A percentile compares a stretch with the other conserved stretches of the same genome.
phyloP scores from a whole-genome alignment of 768 basidiomycete species.

The Podaxis pistillaris region DNA sequence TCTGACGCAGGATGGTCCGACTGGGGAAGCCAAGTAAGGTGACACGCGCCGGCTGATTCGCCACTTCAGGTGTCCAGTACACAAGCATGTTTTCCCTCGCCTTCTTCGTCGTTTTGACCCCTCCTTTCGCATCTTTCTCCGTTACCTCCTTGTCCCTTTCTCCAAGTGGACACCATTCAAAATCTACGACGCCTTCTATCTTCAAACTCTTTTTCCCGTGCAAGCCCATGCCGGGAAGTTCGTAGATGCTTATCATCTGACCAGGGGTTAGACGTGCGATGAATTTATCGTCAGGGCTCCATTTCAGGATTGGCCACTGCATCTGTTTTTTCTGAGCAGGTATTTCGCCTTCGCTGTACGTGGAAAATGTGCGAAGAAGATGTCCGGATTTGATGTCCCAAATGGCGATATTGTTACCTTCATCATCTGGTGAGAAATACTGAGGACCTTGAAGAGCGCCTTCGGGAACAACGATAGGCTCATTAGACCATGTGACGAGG shows the following conservation, averaged over 20 bases:
- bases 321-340: slow-evolving; percentile 70
- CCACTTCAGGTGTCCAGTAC: slow-evolving; percentile 97
- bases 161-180: slow-evolving; percentile 96
- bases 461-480: slow-evolving; percentile 84
- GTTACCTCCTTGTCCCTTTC: slow-evolving; percentile 83
- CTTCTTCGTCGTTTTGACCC: slow-evolving; percentile 57
- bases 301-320: slow-evolving; percentile 95
- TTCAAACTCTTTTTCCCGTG: slow-evolving; percentile 97
- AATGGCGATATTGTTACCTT: slow-evolving; percentile 95
- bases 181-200: slow-evolving; percentile 95
- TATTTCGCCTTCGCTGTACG: slow-evolving; percentile 57
- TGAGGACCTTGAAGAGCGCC: slow-evolving; percentile 78
- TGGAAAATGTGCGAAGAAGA: slow-evolving; percentile 88
- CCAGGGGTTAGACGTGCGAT: slow-evolving; percentile 88
- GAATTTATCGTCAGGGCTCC: slow-evolving; percentile 96
- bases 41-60: slow-evolving; percentile 95
- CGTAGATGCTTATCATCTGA: slow-evolving; percentile 94
- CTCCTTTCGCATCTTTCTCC: slow-evolving; percentile 46
- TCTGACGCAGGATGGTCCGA: slow-evolving; percentile 81
- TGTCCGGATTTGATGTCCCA: slow-evolving; percentile 97
- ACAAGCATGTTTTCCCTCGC: slow-evolving; percentile 87
- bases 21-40: slow-evolving; percentile 89
- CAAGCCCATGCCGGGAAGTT: slow-evolving; percentile 90
- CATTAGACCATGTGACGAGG: slow-evolving; percentile 96
- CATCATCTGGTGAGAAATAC: slow-evolving; percentile 90